phyloP scores from a whole-genome alignment of 768 basidiomycete species.

The Leccinellum rugosiceps region DNA sequence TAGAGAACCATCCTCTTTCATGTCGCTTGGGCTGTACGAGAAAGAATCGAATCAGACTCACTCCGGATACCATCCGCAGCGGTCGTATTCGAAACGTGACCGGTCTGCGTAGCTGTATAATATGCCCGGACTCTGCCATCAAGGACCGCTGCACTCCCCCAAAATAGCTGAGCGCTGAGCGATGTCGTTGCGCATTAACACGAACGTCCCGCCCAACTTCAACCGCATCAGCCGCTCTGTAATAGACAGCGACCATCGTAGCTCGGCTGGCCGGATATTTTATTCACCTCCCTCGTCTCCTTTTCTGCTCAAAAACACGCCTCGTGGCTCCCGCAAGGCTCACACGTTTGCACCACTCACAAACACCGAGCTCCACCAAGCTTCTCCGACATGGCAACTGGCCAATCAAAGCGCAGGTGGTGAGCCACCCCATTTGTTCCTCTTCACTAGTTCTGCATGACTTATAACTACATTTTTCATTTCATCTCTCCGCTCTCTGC shows the following conservation, averaged over 20 bases:
- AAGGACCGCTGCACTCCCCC: constrained; percentile 2
- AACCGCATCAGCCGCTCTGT: constrained; percentile 18
- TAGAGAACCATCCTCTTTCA: constrained; percentile 12
- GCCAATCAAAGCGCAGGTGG: constrained; percentile 29
- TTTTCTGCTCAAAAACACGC: constrained; percentile 20
- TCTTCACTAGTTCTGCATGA: constrained; percentile 10
- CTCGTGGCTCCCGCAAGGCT: constrained; percentile 31
- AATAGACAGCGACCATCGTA: constrained; percentile 12
- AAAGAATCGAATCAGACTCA: constrained; percentile 5
- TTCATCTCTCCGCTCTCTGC: constrained; percentile 18
- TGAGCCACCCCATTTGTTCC: constrained; percentile 23
- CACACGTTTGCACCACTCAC: constrained; percentile 32
- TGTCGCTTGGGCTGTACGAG: constrained; percentile 10
- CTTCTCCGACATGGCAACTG: constrained; percentile 21
- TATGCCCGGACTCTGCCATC: constrained; percentile 11
- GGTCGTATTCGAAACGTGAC: constrained; percentile 29
- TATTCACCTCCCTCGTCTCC: constrained; percentile 22
- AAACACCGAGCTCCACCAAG: constrained; percentile 30
- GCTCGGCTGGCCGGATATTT: constrained; percentile 10
- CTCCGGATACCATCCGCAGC: constrained; percentile 2
- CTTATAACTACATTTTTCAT: constrained; percentile 23
- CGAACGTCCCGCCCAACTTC: constrained; percentile 23
- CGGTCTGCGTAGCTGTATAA: constrained; percentile 17
- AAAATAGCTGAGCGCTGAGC: constrained; percentile 6
- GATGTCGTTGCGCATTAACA: constrained; percentile 32